phyloP scores from a whole-genome alignment of 805 yeast species.

The Monosporozyma servazzii region DNA sequence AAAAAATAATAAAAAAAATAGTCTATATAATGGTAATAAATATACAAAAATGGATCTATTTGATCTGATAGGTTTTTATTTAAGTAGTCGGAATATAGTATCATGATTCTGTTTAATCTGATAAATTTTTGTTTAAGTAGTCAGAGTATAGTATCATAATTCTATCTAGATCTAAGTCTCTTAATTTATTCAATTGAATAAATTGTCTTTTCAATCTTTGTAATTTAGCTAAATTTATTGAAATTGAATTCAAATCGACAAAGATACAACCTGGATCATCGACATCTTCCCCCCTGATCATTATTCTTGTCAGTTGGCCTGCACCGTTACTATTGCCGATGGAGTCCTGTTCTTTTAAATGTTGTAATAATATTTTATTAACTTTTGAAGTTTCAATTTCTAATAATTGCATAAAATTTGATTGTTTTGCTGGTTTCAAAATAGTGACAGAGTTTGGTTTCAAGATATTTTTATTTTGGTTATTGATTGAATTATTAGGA shows the following conservation, averaged over 20 bases:
- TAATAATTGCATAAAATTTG: constrained; percentile 67
- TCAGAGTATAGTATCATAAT: constrained; percentile 70
- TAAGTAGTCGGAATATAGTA: no score
- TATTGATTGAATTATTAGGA: constrained; percentile 2
- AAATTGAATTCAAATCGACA: constrained; percentile 52
- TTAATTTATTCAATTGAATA: constrained; percentile 68
- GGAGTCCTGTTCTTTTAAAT: constrained; percentile 24
- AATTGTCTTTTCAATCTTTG: constrained; percentile 80
- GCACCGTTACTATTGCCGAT: constrained; percentile 42
- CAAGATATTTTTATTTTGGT: constrained; percentile 36
- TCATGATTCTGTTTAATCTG: constrained; percentile 10
- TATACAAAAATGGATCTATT: background rate
- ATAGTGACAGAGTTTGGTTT: constrained; percentile 81
- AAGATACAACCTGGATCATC: constrained; percentile 32
- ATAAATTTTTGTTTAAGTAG: constrained; percentile 57
- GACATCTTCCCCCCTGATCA: constrained; percentile 33
- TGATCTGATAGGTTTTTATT: no score
- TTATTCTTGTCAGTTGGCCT: constrained; percentile 30
- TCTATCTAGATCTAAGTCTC: constrained; percentile 61
- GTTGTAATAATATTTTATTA: constrained; percentile 50
- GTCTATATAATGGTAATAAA: background rate
- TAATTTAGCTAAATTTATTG: constrained; percentile 58
- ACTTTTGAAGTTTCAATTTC: constrained; percentile 64
- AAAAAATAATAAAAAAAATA: background rate
- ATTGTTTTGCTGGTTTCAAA: constrained; percentile 67